Evolutionary conservation across 2,329 filamentous ascomycete species (phyloP).

Genomic region (Elsinoe batatas): DNA sequence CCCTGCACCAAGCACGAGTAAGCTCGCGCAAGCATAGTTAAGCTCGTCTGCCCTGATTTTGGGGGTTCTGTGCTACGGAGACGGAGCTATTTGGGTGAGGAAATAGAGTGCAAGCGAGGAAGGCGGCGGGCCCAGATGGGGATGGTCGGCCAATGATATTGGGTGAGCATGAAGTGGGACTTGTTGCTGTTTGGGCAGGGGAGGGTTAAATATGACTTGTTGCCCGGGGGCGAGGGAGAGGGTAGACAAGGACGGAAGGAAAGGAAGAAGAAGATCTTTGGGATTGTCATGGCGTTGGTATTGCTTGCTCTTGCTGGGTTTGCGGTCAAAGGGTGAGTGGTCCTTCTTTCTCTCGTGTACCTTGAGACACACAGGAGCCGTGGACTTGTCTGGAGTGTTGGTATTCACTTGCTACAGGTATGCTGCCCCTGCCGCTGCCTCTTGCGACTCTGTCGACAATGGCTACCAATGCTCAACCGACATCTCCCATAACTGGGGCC

Average conservation of each 20-base stretch:
- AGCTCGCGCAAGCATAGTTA: not conserved
- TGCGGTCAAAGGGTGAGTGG: not conserved
- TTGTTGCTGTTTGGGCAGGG: not conserved
- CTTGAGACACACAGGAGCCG: not conserved
- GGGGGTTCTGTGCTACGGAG: not conserved
- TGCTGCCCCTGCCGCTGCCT: conserved; percentile 5
- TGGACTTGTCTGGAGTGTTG: not conserved
- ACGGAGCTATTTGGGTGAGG: too few species aligned
- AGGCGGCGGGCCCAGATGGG: not conserved
- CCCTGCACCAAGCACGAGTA: not conserved
- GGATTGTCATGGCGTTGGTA: not conserved
- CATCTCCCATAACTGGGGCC: conserved; percentile 66
- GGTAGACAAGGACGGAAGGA: not conserved
- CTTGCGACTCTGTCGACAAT: conserved; percentile 15
- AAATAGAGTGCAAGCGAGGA: not conserved
- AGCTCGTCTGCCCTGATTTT: not conserved
- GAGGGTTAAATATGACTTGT: conserved; percentile 3
- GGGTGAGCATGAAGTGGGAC: conserved; percentile 2
- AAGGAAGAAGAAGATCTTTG: conserved; percentile 1
- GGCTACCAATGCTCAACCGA: conserved; percentile 55
- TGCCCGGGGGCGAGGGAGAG: not conserved
- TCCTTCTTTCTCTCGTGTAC: not conserved
- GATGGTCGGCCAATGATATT: not conserved
- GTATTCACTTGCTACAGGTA: not conserved
- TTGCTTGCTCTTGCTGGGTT: conserved; percentile 6